Evolutionary conservation across 257 asterid genomes (phyloP), one percentile per base, ranked within the genome.

Genomic region (Nicotiana tomentosiformis): DNA sequence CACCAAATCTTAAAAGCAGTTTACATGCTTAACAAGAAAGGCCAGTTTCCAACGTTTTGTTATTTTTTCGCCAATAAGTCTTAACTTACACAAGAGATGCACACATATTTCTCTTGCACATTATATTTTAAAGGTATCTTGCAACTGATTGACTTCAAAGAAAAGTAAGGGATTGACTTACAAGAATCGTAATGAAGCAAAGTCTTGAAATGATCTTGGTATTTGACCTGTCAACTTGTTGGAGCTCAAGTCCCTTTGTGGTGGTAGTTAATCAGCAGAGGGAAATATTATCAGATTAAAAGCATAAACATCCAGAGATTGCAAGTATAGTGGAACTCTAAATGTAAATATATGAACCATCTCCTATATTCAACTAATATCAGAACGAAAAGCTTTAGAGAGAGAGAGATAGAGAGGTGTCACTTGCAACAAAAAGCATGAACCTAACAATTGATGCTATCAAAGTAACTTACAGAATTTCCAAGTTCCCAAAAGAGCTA

Each of bases 221-320:
- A 92, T 88, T 78, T 51, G 87, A 53, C 94, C 96, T 62, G 88
- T 88, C 82, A 92, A 83, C 89, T 90, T 88, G 89, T 92, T 92
- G 89, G 89, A 92, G 89, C 94, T 92, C 91, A 92, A 85, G 89
- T 92, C 96, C 90, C 96, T 89, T 70, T 64, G 35, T 33, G 79
- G 78, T 35, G 53, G 74, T 29, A 26, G 33, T 53, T 10, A 58
- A 58, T 32, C 67, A 83, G 70, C 30, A 11, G 37, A 56, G 26
- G 61, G n/a, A 17, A 64, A 30, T 30, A 51, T 32, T 56, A 10
- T 33, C 29, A 15, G 3, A 64, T 33, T 18, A n/a, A 30, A 7
- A 56, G 64, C 9, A 23, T 35, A 32, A 26, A 56, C 32, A 80
- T 81, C 43, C 14, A 10, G 32, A 67, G 51, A 61, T 16, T 26